These are phyloP conservation scores for Globisporangium rhizosaccharum DNA, from an alignment of 352 stramenopile genomes.

Conservation along the genomic window DNA sequence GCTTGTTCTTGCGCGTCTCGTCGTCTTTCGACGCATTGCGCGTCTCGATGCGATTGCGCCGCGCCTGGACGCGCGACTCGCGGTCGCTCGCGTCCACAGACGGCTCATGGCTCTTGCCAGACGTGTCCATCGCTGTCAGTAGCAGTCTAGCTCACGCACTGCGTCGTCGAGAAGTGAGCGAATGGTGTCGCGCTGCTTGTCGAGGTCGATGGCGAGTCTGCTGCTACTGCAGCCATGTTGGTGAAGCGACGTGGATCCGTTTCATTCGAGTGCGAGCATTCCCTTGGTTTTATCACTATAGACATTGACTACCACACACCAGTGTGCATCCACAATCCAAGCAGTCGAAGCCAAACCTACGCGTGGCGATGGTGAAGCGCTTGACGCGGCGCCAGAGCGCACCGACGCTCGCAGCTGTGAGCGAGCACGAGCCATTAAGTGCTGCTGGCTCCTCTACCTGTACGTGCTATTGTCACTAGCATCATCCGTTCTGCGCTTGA, in stretches of 20 bases:
- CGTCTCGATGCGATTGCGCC: constrained; percentile 66
- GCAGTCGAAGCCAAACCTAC: neutral
- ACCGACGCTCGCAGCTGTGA: constrained; percentile 11
- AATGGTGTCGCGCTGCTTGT: no score
- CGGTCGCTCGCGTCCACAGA: constrained; percentile 39
- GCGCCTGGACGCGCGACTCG: constrained; percentile 55
- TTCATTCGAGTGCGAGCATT: neutral
- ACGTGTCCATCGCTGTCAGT: constrained; percentile 17
- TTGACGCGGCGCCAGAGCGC: constrained; percentile 14
- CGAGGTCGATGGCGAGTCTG: no score
- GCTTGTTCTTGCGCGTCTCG: constrained; percentile 68
- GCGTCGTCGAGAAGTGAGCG: no score
- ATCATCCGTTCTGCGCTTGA: neutral
- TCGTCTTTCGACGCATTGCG: constrained; percentile 79
- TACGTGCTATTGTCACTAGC: neutral
- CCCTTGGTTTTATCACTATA: neutral
- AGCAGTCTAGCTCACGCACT: no score
- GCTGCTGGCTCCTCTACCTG: constrained; percentile 2
- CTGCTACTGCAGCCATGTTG: neutral
- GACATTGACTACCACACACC: neutral
- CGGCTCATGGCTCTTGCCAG: constrained; percentile 29
- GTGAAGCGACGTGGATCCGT: neutral
- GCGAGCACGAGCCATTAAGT: constrained; percentile 4
- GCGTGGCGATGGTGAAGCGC: neutral
- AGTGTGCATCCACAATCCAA: neutral